phyloP scores from a whole-genome alignment of 2,329 filamentous ascomycete genomes.

The Septoria petroselini region DNA sequence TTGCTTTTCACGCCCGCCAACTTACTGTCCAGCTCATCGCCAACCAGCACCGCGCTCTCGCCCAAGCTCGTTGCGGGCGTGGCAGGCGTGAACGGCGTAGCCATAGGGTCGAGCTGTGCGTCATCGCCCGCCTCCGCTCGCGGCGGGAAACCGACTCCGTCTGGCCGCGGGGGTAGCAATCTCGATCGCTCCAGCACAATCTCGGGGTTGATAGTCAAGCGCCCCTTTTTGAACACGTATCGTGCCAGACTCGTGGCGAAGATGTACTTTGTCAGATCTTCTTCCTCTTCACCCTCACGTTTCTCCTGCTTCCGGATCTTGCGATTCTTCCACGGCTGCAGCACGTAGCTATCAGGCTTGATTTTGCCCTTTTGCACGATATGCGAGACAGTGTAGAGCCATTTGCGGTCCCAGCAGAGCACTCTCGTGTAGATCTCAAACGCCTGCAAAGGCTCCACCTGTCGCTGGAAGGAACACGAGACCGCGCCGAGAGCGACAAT shows the following conservation, averaged over 20 bases:
- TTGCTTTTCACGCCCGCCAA: slow-evolving; percentile 24
- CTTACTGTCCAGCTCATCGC: slow-evolving; percentile 31
- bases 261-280: slow-evolving; percentile 44
- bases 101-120: slow-evolving; percentile 14
- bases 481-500: slow-evolving; percentile 49
- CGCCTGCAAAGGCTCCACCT: slow-evolving; percentile 45
- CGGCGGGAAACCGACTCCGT: slow-evolving; percentile 45
- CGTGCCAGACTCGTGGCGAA: slow-evolving; percentile 50
- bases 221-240: slow-evolving; percentile 53
- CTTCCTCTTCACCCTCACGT: slow-evolving; percentile 37
- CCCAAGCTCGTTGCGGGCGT: slow-evolving; percentile 27
- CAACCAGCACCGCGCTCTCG: slow-evolving; percentile 28
- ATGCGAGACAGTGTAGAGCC: slow-evolving; percentile 50
- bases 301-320: slow-evolving; percentile 26
- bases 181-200: slow-evolving; percentile 67
- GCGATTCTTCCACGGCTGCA: slow-evolving; percentile 47
- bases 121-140: slow-evolving; percentile 27
- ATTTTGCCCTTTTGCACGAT: slow-evolving; percentile 47
- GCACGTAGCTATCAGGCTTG: slow-evolving; percentile 42
- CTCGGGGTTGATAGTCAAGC: slow-evolving; percentile 81
- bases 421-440: slow-evolving; percentile 51
- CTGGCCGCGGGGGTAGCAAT: slow-evolving; percentile 70
- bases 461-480: slow-evolving; percentile 48
- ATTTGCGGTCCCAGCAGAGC: slow-evolving; percentile 51
- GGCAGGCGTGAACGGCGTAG: slow-evolving; percentile 29